Evolutionary conservation across 345 rosid species (phyloP).

Genomic region (Alliaria petiolata): DNA sequence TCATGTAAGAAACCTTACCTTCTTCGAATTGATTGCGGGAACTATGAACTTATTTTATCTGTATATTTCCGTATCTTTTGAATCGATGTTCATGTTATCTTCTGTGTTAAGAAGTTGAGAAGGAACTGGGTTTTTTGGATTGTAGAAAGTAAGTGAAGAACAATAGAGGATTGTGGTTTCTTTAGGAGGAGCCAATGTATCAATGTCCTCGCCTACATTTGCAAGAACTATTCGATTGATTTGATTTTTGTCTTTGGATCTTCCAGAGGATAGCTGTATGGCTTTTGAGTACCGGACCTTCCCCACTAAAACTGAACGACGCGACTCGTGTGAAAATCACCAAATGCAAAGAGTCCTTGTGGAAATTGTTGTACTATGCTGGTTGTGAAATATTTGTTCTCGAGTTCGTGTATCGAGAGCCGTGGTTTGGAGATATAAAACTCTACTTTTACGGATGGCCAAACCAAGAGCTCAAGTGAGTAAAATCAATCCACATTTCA

Average conservation of each 20-base stretch:
- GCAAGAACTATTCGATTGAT: background rate
- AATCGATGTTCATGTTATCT: no score
- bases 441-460: conserved; percentile 71
- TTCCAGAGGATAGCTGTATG: conserved; percentile 56
- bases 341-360: conserved; percentile 77
- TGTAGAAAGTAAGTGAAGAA: no score
- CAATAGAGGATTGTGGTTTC: no score
- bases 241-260: background rate
- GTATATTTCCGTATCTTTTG: no score
- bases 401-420: conserved; percentile 41
- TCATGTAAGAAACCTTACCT: conserved; percentile 40
- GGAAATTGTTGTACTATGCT: conserved; percentile 76
- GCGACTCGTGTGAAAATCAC: conserved; percentile 44
- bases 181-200: no score
- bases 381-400: conserved; percentile 54
- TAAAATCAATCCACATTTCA: no score
- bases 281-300: conserved; percentile 41
- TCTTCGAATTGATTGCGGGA: background rate
- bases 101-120: no score
- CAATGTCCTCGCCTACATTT: no score
- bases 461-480: conserved; percentile 75
- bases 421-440: conserved; percentile 56
- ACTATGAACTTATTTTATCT: no score
- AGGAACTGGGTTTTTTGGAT: no score
- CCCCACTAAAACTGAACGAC: conserved; percentile 39